Percentiles rank a stretch among this genome's conserved stretches.
These are phyloP conservation scores for Ustilago cynodontis DNA, from an alignment of 1,284 basidiomycete species.

Conservation along the genomic window DNA sequence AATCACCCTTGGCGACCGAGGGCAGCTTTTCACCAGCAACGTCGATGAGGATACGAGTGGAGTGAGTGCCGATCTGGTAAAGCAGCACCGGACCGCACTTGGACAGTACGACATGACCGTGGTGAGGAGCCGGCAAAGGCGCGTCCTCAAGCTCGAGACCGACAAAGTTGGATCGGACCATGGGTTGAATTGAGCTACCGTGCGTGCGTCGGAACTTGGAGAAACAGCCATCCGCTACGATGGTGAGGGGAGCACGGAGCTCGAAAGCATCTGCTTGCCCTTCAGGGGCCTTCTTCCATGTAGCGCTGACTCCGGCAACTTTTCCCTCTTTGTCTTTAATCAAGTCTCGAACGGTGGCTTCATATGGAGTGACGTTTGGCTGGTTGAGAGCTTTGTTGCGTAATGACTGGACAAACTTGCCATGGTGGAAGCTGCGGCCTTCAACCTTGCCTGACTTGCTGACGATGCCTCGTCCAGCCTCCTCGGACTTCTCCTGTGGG, in stretches of 20 bases:
- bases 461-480: slow-evolving; percentile 44
- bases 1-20: slow-evolving; percentile 76
- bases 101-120: slow-evolving; percentile 86
- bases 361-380: slow-evolving; percentile 53
- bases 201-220: slow-evolving; percentile 79
- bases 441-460: slow-evolving; percentile 70
- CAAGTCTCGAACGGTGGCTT: slow-evolving; percentile 63
- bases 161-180: slow-evolving; percentile 82
- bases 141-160: slow-evolving; percentile 83
- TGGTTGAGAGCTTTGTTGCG: slow-evolving; percentile 76
- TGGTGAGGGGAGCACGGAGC: slow-evolving; percentile 80
- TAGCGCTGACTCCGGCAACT: slow-evolving; percentile 56
- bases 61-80: slow-evolving; percentile 81
- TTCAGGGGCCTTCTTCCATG: slow-evolving; percentile 39
- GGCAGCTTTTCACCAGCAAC: slow-evolving; percentile 85
- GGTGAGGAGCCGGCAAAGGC: slow-evolving; percentile 81
- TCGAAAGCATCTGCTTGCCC: slow-evolving; percentile 50
- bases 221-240: slow-evolving; percentile 95
- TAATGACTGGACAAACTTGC: slow-evolving; percentile 86
- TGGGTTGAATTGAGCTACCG: slow-evolving; percentile 72
- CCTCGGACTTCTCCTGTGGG: slow-evolving; percentile 73
- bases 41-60: slow-evolving; percentile 93
- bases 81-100: slow-evolving; percentile 82
- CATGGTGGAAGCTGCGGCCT: slow-evolving; percentile 91
- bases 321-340: slow-evolving; percentile 47